Evolutionary conservation across 2,329 filamentous ascomycete genomes (phyloP).

Genomic region (Talaromyces pinophilus): DNA sequence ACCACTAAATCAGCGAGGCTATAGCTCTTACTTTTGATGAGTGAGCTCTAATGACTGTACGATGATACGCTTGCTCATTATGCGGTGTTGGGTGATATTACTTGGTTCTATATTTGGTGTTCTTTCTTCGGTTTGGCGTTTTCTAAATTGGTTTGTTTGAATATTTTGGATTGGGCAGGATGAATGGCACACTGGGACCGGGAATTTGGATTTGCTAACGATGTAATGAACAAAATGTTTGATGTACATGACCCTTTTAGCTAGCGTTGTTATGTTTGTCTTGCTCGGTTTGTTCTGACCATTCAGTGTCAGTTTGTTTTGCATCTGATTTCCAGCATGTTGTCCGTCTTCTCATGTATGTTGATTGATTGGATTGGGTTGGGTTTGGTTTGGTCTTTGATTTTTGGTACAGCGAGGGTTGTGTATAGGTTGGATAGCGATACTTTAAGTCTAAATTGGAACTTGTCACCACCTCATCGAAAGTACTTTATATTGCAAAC

Average conservation of each 20-base stretch:
- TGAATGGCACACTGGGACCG: constrained; percentile 2
- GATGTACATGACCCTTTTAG: constrained; percentile 15
- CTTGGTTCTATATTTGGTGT: neutral
- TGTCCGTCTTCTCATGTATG: neutral
- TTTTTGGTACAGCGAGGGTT: neutral
- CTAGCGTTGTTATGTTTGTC: constrained; percentile 18
- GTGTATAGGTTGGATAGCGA: neutral
- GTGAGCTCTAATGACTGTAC: constrained; percentile 9
- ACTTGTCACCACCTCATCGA: neutral
- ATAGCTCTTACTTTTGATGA: constrained; percentile 38
- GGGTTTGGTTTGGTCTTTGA: neutral
- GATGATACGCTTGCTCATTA: constrained; percentile 8
- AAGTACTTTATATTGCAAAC: neutral
- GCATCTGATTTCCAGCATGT: constrained; percentile 8
- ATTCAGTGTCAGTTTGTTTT: constrained; percentile 25
- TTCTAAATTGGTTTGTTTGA: neutral
- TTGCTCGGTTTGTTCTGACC: constrained; percentile 24
- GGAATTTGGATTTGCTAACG: constrained; percentile 9
- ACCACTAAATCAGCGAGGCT: constrained; percentile 36
- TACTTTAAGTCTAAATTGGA: constrained; percentile 9
- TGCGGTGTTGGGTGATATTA: constrained; percentile 10
- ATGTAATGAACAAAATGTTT: constrained; percentile 20
- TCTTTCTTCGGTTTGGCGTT: constrained; percentile 5
- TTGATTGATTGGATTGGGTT: neutral
- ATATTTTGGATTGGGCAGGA: neutral